These are phyloP conservation scores for Didymella glomerata DNA, from an alignment of 2,329 filamentous ascomycete genomes.

Conservation along the genomic window DNA sequence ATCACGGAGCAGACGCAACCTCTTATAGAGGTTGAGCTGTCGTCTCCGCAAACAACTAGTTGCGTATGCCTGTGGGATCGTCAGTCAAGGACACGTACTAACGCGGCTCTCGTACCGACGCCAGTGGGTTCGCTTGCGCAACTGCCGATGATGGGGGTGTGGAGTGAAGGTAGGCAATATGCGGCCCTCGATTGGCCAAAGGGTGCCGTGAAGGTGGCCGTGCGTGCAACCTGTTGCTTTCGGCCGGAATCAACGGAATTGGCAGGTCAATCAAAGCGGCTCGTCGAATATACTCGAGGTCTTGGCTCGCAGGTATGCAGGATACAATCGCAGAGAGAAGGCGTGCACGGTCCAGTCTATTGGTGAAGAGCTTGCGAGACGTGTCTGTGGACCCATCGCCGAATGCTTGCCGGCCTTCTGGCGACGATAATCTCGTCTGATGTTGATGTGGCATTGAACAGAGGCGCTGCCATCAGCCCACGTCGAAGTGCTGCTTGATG, in stretches of 20 bases:
- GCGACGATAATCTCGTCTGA: not conserved
- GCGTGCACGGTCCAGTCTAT: conserved; percentile 10
- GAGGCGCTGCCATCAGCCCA: too few species aligned
- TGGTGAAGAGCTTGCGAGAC: conserved; percentile 23
- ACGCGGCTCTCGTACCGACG: not conserved
- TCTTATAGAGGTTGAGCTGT: conserved; percentile 6
- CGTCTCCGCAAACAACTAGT: not conserved
- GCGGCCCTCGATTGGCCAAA: conserved; percentile 6
- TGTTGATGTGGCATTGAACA: not conserved
- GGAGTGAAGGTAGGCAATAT: not conserved
- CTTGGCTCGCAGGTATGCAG: conserved; percentile 11
- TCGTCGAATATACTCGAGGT: not conserved
- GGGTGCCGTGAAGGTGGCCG: too few species aligned
- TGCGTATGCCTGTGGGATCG: conserved; percentile 1
- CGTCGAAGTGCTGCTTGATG: not conserved
- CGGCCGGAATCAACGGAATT: not conserved
- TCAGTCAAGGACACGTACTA: conserved; percentile 6
- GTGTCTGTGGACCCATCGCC: conserved; percentile 22
- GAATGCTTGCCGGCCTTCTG: conserved; percentile 24
- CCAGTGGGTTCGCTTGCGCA: not conserved
- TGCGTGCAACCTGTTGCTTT: too few species aligned
- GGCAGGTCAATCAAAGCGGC: not conserved
- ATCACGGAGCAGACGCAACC: not conserved
- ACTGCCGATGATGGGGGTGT: conserved; percentile 4
- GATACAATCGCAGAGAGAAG: conserved; percentile 6